phyloP scores from a whole-genome alignment of 176 grass and related monocot species.

The Oryza longistaminata region DNA sequence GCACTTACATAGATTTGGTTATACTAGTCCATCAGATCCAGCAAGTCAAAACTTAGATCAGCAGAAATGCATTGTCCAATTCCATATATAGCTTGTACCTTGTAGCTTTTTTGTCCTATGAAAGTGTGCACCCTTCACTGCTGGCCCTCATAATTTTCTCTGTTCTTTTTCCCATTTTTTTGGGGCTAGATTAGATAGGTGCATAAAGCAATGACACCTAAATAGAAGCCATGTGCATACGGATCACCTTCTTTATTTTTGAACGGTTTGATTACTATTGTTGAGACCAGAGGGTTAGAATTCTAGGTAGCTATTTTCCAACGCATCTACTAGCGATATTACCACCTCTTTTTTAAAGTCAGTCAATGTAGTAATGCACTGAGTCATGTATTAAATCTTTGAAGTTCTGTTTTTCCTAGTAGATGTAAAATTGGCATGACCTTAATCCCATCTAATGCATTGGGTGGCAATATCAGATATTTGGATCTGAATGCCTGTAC shows the following conservation, averaged over 20 bases:
- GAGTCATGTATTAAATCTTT: background rate
- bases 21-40: background rate
- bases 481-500: background rate
- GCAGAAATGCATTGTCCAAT: background rate
- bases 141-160: background rate
- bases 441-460: background rate
- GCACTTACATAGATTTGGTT: background rate
- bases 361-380: conserved; percentile 19
- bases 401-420: background rate
- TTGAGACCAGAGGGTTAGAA: background rate
- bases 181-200: background rate
- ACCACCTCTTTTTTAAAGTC: background rate
- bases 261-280: background rate
- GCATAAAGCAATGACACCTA: background rate
- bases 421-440: background rate
- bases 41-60: background rate
- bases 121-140: background rate
- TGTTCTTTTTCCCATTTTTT: too few relatives aligned
- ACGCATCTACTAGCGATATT: background rate
- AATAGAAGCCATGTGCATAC: background rate
- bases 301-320: background rate
- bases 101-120: background rate
- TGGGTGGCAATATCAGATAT: background rate
- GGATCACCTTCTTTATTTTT: background rate
- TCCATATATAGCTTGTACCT: background rate